These are phyloP conservation scores for Solanum acaule DNA, from an alignment of 257 asterid species.

Conservation along the genomic window DNA sequence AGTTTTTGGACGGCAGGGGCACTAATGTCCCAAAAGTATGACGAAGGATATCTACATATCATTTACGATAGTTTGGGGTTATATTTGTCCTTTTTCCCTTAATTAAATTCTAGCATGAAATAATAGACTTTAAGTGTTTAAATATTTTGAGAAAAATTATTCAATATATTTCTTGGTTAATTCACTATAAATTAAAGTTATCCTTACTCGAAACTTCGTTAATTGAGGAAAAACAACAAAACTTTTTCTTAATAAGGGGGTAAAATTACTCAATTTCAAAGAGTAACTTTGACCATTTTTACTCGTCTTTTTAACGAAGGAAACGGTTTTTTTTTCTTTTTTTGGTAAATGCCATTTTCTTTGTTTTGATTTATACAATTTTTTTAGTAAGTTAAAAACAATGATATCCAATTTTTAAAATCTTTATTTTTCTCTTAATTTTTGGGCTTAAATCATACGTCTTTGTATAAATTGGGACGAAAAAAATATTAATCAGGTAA, in stretches of 20 bases:
- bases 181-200: not conserved
- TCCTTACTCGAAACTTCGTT: not conserved
- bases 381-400: not conserved
- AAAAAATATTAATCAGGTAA: too few species aligned
- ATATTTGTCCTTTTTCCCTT: too few species aligned
- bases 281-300: not conserved
- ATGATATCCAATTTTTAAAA: too few species aligned
- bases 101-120: not conserved
- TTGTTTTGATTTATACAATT: not conserved
- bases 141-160: not conserved
- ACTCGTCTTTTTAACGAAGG: not conserved
- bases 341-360: not conserved
- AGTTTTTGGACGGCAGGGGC: too few species aligned
- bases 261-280: not conserved
- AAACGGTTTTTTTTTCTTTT: not conserved
- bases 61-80: too few species aligned
- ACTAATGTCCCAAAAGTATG: too few species aligned
- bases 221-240: not conserved
- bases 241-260: not conserved
- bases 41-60: too few species aligned
- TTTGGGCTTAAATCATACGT: not conserved
- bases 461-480: not conserved
- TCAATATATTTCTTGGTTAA: not conserved
- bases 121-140: not conserved
- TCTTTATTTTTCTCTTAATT: not conserved